These are phyloP conservation scores for Penicilliopsis zonata DNA, from an alignment of 495 filamentous ascomycete species.

Conservation along the genomic window DNA sequence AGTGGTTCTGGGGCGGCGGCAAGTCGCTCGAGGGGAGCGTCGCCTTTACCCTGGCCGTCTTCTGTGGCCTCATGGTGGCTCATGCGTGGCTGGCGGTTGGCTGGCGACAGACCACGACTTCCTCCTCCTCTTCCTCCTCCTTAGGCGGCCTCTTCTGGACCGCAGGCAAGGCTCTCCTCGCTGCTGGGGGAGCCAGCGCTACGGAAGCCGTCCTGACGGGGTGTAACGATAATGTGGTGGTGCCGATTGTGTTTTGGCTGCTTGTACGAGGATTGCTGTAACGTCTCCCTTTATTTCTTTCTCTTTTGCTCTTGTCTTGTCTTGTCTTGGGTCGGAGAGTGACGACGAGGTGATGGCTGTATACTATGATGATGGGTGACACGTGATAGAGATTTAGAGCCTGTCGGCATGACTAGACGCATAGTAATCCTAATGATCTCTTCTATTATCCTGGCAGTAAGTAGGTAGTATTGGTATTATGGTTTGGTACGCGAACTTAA, in stretches of 20 bases:
- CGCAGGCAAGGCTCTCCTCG: constrained; percentile 47
- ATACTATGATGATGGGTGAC: no score
- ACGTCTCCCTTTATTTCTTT: neutral
- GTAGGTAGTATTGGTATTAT: no score
- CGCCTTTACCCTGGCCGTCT: constrained; percentile 75
- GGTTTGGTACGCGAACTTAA: no score
- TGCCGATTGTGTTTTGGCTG: constrained; percentile 89
- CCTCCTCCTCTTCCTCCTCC: constrained; percentile 12
- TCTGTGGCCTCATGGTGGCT: constrained; percentile 55
- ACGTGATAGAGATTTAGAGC: no score
- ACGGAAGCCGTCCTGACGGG: constrained; percentile 94
- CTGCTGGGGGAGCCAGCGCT: constrained; percentile 71
- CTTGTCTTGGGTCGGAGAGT: no score
- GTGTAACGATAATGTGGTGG: constrained; percentile 97
- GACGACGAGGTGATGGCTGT: no score
- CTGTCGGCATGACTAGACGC: no score
- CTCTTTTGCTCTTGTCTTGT: neutral
- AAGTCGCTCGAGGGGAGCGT: constrained; percentile 88
- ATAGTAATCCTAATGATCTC: no score
- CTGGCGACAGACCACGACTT: constrained; percentile 44
- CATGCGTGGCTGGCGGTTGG: constrained; percentile 65
- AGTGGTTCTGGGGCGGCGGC: constrained; percentile 95
- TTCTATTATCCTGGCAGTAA: no score
- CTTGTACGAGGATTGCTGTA: constrained; percentile 51
- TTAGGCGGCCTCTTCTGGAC: constrained; percentile 22